Base-by-base conservation (phyloP, 768 basidiomycete genomes). In the Leccinellum albellum region DNA sequence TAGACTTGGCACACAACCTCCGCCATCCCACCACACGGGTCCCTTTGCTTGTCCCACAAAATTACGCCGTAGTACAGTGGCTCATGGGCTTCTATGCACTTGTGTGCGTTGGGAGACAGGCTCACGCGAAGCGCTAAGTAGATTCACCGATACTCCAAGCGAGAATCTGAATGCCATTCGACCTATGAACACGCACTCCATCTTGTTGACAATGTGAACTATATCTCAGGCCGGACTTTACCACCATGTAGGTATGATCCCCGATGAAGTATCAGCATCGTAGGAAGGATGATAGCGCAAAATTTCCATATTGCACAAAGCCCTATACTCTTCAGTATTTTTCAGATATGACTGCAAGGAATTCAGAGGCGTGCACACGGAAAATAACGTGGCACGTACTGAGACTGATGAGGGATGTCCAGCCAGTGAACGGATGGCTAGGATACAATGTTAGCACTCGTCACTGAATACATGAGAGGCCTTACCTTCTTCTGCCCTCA, bases 391-490 rank as follows among this genome's bases (percentile, higher is more conserved):
- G 4, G 31, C 28, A 80, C 92, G 79, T 72, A 96, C 94, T 94
- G 64, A 96, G 74, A 29, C 91, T 85, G 23, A 92, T 82, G 45
- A 96, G 76, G 46, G 94, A 93, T 26, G 94, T 95, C 95, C 94
- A 97, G 10, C 95, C 95, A 12, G 95, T 97, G 76, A 98, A 98
- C 0, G 95, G 94, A 72, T 96, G 93, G 65, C 94, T 94, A 65
- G 48, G 53, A 56, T 26, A 42, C 17, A 51, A 48, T 21, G 47
- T 60, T 33, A 66, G 28, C 14, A 61, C 23, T 32, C 51, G 50
- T 6, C 20, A 51, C 47, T 44, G 33, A 37, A 55, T 59, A n/a
- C 26, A n/a, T 17, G 42, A 37, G 20, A 21, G 37, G 48, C 64
- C 78, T n/a, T 59, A 89, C 91, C 92, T 96, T 76, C 95, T 74